These are phyloP conservation scores for Ambrosia hybrid DNA, from an alignment of 140 eudicot genomes.

Conservation along the genomic window DNA sequence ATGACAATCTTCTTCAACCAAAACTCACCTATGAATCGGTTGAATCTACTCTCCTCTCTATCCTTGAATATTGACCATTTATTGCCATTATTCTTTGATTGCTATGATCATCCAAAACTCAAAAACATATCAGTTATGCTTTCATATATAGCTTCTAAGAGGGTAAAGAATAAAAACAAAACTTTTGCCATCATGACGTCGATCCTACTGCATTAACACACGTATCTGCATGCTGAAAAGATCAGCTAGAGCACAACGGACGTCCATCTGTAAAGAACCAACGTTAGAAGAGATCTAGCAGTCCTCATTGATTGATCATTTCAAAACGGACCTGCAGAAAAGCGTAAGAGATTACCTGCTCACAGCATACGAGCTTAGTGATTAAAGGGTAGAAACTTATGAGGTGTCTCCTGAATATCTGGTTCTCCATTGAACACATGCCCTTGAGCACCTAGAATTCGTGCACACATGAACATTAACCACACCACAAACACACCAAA, in stretches of 20 bases:
- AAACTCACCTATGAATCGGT: background rate
- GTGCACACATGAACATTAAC: background rate
- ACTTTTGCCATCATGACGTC: no score
- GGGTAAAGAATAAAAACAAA: background rate
- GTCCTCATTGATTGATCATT: background rate
- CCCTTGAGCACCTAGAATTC: conserved; percentile 82
- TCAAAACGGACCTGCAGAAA: background rate
- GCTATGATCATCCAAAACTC: background rate
- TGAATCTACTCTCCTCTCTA: conserved; percentile 12
- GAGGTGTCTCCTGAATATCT: conserved; percentile 70
- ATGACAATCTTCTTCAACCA: conserved; percentile 4
- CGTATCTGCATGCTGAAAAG: conserved; percentile 69
- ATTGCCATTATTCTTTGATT: background rate
- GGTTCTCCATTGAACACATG: conserved; percentile 81
- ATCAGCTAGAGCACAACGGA: conserved; percentile 84
- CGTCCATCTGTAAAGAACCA: conserved; percentile 67
- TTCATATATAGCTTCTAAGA: background rate
- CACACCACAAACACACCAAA: background rate
- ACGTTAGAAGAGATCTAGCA: background rate
- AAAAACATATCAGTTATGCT: background rate
- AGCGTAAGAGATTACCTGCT: conserved; percentile 36
- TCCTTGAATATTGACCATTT: background rate
- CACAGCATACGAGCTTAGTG: conserved; percentile 89
- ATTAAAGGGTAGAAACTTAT: conserved; percentile 86
- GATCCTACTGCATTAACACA: no score